Evolutionary conservation across 2,329 filamentous ascomycete species (phyloP).

Genomic region (Cladosporium sp.): DNA sequence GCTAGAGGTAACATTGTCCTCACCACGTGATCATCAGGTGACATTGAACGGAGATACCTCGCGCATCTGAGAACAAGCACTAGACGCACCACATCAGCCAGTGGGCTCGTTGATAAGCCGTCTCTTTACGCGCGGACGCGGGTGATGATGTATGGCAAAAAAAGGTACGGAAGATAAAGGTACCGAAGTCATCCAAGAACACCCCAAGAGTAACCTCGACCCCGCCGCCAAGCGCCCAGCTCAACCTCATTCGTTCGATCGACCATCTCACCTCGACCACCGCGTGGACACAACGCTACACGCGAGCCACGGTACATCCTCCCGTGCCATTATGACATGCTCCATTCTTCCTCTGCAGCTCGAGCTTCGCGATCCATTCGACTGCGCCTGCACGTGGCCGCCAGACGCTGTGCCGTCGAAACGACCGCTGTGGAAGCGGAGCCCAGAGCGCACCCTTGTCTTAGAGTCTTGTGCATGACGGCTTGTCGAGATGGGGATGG

Average conservation of each 20-base stretch:
- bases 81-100: not conserved
- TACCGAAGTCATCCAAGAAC: conserved; percentile 1
- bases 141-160: not conserved
- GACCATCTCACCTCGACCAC: not conserved
- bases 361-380: not conserved
- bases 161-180: not conserved
- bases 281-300: not conserved
- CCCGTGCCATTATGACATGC: conserved; percentile 1
- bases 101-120: not conserved
- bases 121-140: not conserved
- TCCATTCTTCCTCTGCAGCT: not conserved
- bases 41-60: not conserved
- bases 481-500: not conserved
- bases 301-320: not conserved
- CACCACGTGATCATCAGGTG: not conserved
- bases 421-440: not conserved
- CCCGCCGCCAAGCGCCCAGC: conserved; percentile 5
- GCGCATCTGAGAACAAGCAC: not conserved
- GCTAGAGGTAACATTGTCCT: not conserved
- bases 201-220: not conserved
- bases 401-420: not conserved
- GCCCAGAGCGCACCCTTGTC: conserved; percentile 1
- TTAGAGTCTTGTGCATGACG: not conserved
- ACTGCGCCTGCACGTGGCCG: not conserved
- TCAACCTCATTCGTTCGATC: conserved; percentile 5